Evolutionary conservation across 2,329 filamentous ascomycete species (phyloP), one percentile per base, ranked within the genome.

Genomic region (Stemphylium lycopersici): DNA sequence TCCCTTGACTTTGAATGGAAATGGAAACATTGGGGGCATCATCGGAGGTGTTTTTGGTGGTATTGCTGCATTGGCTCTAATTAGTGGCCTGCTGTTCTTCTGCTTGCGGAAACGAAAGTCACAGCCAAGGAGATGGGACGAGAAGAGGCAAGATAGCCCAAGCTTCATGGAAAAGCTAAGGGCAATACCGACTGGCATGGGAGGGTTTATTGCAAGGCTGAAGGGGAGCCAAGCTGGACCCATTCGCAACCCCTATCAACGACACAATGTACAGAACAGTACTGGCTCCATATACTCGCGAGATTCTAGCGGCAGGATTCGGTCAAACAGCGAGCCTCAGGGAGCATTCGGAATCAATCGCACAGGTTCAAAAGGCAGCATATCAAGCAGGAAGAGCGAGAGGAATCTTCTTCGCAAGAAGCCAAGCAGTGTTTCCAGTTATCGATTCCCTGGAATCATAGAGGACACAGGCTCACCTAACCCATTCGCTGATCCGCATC

Each of bases 1-100:
- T 10, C 56, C 59, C 2, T 57, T 68, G 40, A 72, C 65, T 16
- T 52, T 68, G 46, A 58, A 59, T 13, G 58, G 59, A 6, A 48
- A 61, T 41, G 57, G 60, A 3, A 69, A 73, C 34, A 62, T 74
- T 18, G 69, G 65, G 26, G 61, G 63, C n/a, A 69, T 76, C 31
- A 65, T 69, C 20, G 73, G 73, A 39, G 73, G 70, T 3, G 67
- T 72, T n/a, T 54, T 73, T 16, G 73, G 72, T 24, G 72, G 71
- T 3, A 62, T 76, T 13, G 61, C 67, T n/a, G 69, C 55, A 6
- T 61, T 76, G 16, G 69, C 67, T 11, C 29, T 74, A 10, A 65
- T 76, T 39, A 63, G 66, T 47, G 63, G 51, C 5, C 43, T 76
- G 15, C 51, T 76, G 11, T 74, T 75, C 53, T 60, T 73, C 34